Evolutionary conservation across 805 yeast species (phyloP), one percentile per base, ranked within the genome.

Genomic region (Nakazawaea wyomingensis): DNA sequence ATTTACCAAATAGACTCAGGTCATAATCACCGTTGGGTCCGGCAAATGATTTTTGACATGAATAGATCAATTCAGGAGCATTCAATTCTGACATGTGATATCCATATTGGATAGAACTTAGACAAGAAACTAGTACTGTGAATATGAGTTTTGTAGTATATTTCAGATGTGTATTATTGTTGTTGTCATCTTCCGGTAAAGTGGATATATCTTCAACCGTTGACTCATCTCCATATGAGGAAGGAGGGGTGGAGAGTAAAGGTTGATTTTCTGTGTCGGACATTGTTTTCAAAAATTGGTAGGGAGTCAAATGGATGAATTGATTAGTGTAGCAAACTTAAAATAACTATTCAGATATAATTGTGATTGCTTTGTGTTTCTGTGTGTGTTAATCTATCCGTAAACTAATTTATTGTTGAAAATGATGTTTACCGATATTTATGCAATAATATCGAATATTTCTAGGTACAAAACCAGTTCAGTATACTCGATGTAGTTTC

Each of bases 41-140:
- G 1, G 47, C 28, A 21, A 48, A 38, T 1, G 34, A 54, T 39
- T 17, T 50, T 43, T 59, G 60, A 55, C 96, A 87, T 9, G 85
- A 73, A 37, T 88, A 68, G 26, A 77, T 74, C 11, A 74, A 72
- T 45, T 84, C 85, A 0, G 97, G 96, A 5, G 96, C 95, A 63
- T 91, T 91, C 58, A 91, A 71, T 60, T 90, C 97, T 1, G 96
- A 83, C 83, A 91, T 82, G 59, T 93, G 98, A 60, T 85, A 88
- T 1, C 99, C 99, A 60, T 83, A 93, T 60, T 89, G 97, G 10
- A 90, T 67, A 2, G 95, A 78, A 2, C 90, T 89, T 19, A 88
- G 55, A 51, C 95, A 85, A 5, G 82, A 78, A 10, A 85, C 77
- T 1, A 71, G 55, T 1, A 77, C 75, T 5, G 40, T 26, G 9